Conservation (phyloP, 306 rosid genomes). For the Medicago arabica region DNA sequence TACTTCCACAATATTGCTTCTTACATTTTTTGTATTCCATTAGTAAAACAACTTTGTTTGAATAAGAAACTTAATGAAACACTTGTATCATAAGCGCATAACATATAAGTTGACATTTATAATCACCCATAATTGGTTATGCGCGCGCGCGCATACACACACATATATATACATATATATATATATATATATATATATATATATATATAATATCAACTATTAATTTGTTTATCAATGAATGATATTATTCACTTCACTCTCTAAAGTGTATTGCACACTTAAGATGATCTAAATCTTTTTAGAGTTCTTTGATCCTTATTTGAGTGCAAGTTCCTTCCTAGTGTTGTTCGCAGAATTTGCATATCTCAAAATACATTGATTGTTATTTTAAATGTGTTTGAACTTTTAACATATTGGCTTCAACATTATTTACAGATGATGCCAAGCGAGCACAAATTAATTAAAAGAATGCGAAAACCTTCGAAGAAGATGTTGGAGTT, state of each 20-base stretch:
- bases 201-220: no score
- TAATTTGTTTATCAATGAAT: background rate
- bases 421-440: slow-evolving; percentile 54
- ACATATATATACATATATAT: no score
- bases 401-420: background rate
- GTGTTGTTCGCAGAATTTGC: slow-evolving; percentile 1
- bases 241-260: background rate
- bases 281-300: no score
- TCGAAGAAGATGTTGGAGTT: slow-evolving; percentile 83
- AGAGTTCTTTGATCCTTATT: background rate
- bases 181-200: no score
- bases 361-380: background rate
- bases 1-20: slow-evolving; percentile 15
- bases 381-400: background rate
- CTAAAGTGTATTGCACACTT: no score
- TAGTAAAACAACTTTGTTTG: no score
- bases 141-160: no score
- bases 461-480: slow-evolving; percentile 77
- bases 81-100: no score
- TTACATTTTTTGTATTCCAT: background rate
- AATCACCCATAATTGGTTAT: no score
- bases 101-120: background rate
- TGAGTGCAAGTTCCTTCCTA: background rate
- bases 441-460: slow-evolving; percentile 52
- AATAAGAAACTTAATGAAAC: background rate